phyloP scores from a whole-genome alignment of 345 rosid species.

The Dovyalis caffra region DNA sequence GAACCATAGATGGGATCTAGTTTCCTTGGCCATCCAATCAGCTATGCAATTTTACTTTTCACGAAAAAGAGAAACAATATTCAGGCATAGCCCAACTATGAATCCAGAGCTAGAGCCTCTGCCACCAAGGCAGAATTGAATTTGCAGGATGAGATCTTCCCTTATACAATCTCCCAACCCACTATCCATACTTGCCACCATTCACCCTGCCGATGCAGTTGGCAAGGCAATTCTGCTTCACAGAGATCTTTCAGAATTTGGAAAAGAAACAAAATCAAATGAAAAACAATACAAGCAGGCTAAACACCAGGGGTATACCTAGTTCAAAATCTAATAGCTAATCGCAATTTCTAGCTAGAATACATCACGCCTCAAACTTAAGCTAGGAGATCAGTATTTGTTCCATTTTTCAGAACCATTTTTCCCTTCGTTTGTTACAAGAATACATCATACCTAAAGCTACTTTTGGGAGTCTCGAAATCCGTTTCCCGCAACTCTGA shows the following conservation, averaged over 20 bases:
- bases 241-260: background rate
- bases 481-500: slow-evolving; percentile 34
- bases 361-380: too few species aligned
- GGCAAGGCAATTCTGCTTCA: too few species aligned
- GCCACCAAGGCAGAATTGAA: background rate
- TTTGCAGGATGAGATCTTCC: background rate
- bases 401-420: background rate
- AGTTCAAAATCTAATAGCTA: background rate
- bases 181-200: too few species aligned
- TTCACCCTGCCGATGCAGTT: too few species aligned
- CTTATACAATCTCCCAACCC: background rate
- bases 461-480: background rate
- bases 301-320: background rate
- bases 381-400: too few species aligned
- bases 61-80: too few species aligned
- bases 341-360: background rate
- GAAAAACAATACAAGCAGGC: background rate
- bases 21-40: too few species aligned
- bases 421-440: background rate
- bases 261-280: background rate
- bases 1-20: too few species aligned
- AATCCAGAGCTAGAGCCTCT: background rate
- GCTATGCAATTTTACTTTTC: too few species aligned
- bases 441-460: background rate
- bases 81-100: too few species aligned